Base-by-base conservation (phyloP, 805 yeast genomes). In the Barnettozyma botsteinii region DNA sequence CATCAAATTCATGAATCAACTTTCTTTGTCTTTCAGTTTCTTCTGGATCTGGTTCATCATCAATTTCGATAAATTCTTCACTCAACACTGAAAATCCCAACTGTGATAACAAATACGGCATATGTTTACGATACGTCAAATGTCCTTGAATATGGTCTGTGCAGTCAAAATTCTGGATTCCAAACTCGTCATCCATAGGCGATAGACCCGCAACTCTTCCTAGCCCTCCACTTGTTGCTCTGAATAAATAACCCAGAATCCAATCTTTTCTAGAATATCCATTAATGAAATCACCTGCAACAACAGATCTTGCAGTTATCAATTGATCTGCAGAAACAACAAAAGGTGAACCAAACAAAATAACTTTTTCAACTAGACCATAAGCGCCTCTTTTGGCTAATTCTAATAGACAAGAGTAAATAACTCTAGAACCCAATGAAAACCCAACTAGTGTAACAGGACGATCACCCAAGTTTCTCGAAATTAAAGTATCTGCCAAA, bases 201-300 rank as follows among this genome's bases (percentile, higher is more conserved):
- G 95, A 80, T 22, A 93, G 68, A 0, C 98, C 98, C 5, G 91
- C 88, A 32, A 93, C 93, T n/a, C 86, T 74, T 53, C 84, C 81
- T 33, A 93, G 68, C 0, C 98, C 98, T 43, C 98, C 97, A 43
- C 93, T 79, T 1, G 98, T 88, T 2, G 98, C 98, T 49, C 98
- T 72, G 65, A 91, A 93, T 23, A 93, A 64, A 61, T 93, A 93
- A 0, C 98, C 98, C 41, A 93, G 69, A 49, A 93, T 83, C 98
- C 98, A 93, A 65, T 93, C 98, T 52, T 84, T 87, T 48, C 79
- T 75, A 3, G 96, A 85, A 59, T 77, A 93, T 1, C 96, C 98
- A 61, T 87, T 93, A 23, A 93, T 77, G 55, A 86, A 89, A 36
- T 79, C 70, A 0, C 98, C 98, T 53, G 94, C 80, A 2, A 93